Base-by-base conservation (phyloP, 164 flowering plant species). In the Stephania yunnanensis region DNA sequence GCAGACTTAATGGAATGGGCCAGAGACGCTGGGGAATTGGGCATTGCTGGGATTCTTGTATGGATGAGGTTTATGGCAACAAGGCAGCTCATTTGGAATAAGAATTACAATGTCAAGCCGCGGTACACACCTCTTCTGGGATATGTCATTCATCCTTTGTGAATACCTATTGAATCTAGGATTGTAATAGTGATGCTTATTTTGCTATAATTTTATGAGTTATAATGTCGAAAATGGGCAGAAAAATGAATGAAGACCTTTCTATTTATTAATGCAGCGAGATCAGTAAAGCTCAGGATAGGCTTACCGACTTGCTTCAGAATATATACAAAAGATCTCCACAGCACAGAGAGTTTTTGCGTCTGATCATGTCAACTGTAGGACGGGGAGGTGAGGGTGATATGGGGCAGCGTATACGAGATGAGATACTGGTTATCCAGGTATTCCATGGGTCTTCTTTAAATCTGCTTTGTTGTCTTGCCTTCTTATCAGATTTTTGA, bases 21-120 rank as follows among this genome's bases (percentile, higher is more conserved):
- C 73, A 86, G 80, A 75, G 81, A 84, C 75, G 78, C 89, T 81
- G 98, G 97, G 71, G 89, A 87, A 80, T 73, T 89, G 79, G 99
- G 99, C 79, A 83, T 95, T 80, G 99, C 98, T 31, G 99, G 92
- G 66, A 87, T 95, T 78, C 83, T 95, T 83, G 98, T 93, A 77
- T 95, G 99, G 99, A 91, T 95, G 99, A 88, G 99, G 78, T 95
- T 92, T 82, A 93, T 95, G 98, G 99, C 97, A 19, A 92, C 97
- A 70, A 86, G 99, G 79, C 99, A 95, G 87, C 92, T 95, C 73
- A 89, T 89, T 76, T 95, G 99, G 99, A 95, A 95, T 80, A 93
- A 92, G 84, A 95, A 95, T 80, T 95, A 95, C 89, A 93, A 93
- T 79, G 97, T 95, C 76, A 95, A 95, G 79, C 99, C 99, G 81